Evolutionary conservation across 306 rosid genomes (phyloP), one percentile per base, ranked within the genome.

Genomic region (Cotoneaster glaucophyllus): DNA sequence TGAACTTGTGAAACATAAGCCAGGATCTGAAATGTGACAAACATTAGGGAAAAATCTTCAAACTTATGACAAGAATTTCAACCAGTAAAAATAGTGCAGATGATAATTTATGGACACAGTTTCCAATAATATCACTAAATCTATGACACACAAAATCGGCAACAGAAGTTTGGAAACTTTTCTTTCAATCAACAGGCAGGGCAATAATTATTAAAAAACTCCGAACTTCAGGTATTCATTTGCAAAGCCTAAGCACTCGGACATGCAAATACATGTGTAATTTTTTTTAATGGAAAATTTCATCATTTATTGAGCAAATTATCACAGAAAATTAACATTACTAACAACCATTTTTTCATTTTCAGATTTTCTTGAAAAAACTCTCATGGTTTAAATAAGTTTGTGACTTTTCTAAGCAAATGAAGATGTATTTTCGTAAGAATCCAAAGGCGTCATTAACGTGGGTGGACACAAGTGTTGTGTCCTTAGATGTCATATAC

Each of bases 1-100:
- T 96, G 92, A 80, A 96, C 99, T 96, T 96, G 97, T 69, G 99
- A 92, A 61, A 96, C 99, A 88, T 89, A 96, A 59, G 99, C 97
- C 79, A 92, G 80, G 80, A 96, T 80, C 99, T 96, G 88, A 81
- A 65, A 73, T 78, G 70, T 70, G 69, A 71, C 45, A 68, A 70
- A 73, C 56, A 79, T 52, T 28, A 66, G 43, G 74, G 62, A 34
- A 53, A 39, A 68, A 1, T 14, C 31, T 74, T 48, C 76, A 66
- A 58, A 69, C 65, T 61, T 32, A 74, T 31, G 61, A 31, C 26
- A 56, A 71, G 74, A 63, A 54, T 48, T 48, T 48, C 54, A 48
- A 48, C 15, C 21, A 48, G 54, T 48, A 13, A 45, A 44, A 21
- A n/a, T 56, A 9, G 28, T 68, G 44, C 66, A 45, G 24, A 25